Evolutionary conservation across 2,329 filamentous ascomycete species (phyloP).

Genomic region (Ascochyta clinopodiicola): DNA sequence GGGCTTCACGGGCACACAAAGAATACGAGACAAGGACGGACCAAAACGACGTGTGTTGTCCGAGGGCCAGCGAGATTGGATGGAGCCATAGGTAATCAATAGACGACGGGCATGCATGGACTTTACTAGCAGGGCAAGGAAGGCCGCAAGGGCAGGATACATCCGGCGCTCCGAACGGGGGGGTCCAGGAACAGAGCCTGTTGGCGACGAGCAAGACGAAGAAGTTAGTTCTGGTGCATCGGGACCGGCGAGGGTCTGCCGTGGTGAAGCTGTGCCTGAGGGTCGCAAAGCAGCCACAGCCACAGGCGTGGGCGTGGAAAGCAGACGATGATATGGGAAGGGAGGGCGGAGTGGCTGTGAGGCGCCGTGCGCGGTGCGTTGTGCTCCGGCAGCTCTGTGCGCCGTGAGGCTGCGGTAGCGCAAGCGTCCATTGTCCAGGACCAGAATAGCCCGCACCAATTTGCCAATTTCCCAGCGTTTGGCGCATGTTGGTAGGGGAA

Average conservation of each 20-base stretch:
- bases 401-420: slow-evolving; percentile 7
- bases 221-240: not conserved
- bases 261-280: not conserved
- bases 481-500: slow-evolving; percentile 14
- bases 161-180: slow-evolving; percentile 18
- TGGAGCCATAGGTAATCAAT: slow-evolving; percentile 3
- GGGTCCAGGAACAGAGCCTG: slow-evolving; percentile 6
- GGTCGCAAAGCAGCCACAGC: slow-evolving; percentile 7
- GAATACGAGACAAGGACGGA: slow-evolving; percentile 12
- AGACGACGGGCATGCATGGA: not conserved
- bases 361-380: no score
- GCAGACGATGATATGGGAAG: slow-evolving; percentile 3
- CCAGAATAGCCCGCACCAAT: not conserved
- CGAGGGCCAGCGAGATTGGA: slow-evolving; percentile 13
- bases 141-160: slow-evolving; percentile 4
- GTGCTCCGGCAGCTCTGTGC: not conserved
- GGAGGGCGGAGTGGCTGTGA: slow-evolving; percentile 17
- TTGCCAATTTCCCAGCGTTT: slow-evolving; percentile 4
- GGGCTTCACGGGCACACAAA: not conserved
- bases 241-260: not conserved
- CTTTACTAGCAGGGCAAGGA: no score
- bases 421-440: not conserved
- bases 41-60: slow-evolving; percentile 13
- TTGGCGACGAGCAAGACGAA: no score
- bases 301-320: not conserved